Conservation (phyloP, 306 rosid genomes). For the Glycine soja region DNA sequence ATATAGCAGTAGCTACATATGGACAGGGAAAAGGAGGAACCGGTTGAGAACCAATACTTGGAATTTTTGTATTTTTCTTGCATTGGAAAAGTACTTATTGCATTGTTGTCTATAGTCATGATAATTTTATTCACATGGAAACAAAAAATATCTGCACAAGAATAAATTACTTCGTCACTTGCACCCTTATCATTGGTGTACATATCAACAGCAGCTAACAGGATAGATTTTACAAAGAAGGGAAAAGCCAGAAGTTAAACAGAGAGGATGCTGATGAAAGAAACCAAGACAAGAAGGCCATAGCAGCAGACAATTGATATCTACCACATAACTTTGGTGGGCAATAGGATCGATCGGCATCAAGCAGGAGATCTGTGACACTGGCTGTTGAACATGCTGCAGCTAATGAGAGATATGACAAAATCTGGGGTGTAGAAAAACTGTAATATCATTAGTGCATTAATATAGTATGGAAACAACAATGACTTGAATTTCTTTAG, state of each 20-base stretch:
- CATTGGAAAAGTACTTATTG: background rate
- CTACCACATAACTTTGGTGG: conserved; percentile 68
- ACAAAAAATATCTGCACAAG: conserved; percentile 32
- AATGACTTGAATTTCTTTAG: background rate
- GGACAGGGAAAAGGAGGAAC: background rate
- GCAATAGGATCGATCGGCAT: conserved; percentile 58
- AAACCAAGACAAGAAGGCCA: conserved; percentile 96
- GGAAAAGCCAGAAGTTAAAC: conserved; percentile 87
- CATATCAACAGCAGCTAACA: conserved; percentile 31
- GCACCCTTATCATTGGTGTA: conserved; percentile 41
- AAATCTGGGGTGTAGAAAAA: conserved; percentile 55
- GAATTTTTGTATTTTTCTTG: conserved; percentile 11
- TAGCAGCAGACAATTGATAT: conserved; percentile 84
- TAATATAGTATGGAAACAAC: conserved; percentile 26
- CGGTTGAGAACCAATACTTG: background rate
- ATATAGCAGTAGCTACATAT: background rate
- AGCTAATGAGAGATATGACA: conserved; percentile 75
- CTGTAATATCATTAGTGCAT: conserved; percentile 34
- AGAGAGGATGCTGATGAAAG: conserved; percentile 78
- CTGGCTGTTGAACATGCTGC: conserved; percentile 91
- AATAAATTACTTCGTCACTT: conserved; percentile 48
- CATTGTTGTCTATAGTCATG: conserved; percentile 14
- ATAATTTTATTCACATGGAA: conserved; percentile 41
- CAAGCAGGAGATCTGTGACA: conserved; percentile 64
- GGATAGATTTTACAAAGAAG: conserved; percentile 61